Evolutionary conservation across 192 early-diverging fungal genomes (phyloP).

Genomic region (Linnemannia schmuckeri): DNA sequence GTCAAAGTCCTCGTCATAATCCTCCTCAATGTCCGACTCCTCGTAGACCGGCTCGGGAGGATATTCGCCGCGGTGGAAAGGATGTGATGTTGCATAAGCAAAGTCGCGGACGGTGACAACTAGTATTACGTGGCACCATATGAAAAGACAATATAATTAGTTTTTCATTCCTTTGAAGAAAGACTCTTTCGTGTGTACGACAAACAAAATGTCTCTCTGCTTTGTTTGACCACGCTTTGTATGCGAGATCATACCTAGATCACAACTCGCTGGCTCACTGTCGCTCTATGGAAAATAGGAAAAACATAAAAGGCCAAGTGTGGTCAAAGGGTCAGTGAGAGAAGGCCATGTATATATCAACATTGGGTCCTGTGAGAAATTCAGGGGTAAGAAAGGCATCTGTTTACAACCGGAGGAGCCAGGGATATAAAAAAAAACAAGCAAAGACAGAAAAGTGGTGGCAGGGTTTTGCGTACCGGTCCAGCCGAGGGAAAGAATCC

Average conservation of each 20-base stretch:
- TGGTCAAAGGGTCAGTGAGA: background rate
- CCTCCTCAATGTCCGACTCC: slow-evolving; percentile 44
- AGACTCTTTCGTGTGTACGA: slow-evolving; percentile 2
- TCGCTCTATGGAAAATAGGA: slow-evolving; percentile 12
- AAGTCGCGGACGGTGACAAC: slow-evolving; percentile 60
- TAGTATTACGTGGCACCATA: background rate
- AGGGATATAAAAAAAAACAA: background rate
- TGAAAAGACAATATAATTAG: background rate
- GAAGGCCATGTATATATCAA: background rate
- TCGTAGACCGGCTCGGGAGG: slow-evolving; percentile 46
- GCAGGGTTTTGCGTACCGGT: slow-evolving; percentile 19
- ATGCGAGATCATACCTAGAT: slow-evolving; percentile 26
- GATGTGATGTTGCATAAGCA: slow-evolving; percentile 59
- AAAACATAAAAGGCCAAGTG: background rate
- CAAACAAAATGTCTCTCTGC: slow-evolving; percentile 17
- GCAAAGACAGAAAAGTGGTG: background rate
- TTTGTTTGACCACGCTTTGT: background rate
- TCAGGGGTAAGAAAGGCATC: background rate
- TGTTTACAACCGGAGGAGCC: background rate
- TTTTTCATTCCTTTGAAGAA: background rate
- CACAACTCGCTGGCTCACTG: slow-evolving; percentile 2
- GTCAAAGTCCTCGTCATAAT: slow-evolving; percentile 38
- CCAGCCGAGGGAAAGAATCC: slow-evolving; percentile 25
- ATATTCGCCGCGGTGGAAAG: slow-evolving; percentile 52
- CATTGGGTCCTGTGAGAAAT: background rate